Evolutionary conservation across 768 basidiomycete species (phyloP), one percentile per base, ranked within the genome.

Genomic region (Lentinula sp.): DNA sequence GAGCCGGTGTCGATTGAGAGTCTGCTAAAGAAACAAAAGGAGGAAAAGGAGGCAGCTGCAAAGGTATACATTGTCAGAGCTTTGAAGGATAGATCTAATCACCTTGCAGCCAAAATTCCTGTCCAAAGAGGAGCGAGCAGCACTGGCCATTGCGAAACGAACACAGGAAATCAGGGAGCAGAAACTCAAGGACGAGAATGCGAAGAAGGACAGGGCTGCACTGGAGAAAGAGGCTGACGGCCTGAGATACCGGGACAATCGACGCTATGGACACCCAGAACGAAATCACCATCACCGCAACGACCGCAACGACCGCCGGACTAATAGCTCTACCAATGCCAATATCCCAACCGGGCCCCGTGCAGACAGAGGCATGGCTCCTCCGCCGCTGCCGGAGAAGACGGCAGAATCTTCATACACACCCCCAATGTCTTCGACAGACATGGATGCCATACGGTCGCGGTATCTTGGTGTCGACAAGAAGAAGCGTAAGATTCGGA

Each of bases 391-490:
- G 60, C 68, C 77, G 9, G 65, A 82, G 1, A 78, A 81, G 0
- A 80, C 85, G 66, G 55, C 60, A 32, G 41, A 62, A 33, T 60
- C 73, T 4, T 68, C 76, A 5, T 82, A 77, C 63, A 76, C 75
- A 9, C 81, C 91, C 1, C 84, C 86, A 4, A 90, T 93, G 86
- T 85, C 90, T 0, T 88, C 90, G 53, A 82, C 78, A 52, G 95
- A 96, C 69, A 80, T 96, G 6, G 79, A 79, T 0, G 91, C 89
- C 0, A 88, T 98, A 66, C 88, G 93, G 7, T 92, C 95, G 23
- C 86, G 96, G 41, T 98, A 99, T 72, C 87, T 99, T 36, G 97
- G 97, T 4, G 90, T 93, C 18, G 90, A 91, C 73, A 92, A 87
- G 74, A 95, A 95, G 81, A 95, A 95, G 76, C 88, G 93, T 43